Base-by-base conservation (phyloP, 2,329 filamentous ascomycete species). In the Neopestalotiopsis rosae region DNA sequence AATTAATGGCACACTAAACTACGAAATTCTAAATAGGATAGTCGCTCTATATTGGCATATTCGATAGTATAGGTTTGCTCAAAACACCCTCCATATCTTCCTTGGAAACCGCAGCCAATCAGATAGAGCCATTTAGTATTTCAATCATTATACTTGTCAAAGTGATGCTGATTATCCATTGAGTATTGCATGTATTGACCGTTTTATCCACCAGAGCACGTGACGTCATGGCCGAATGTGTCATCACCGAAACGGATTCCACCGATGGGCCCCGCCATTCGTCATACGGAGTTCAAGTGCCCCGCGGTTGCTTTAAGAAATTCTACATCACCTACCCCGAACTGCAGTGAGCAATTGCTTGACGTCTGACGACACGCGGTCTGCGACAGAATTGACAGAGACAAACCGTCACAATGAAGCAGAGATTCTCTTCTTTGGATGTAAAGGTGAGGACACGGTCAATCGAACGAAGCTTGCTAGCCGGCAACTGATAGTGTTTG, bases 371-470 rank as follows among this genome's bases (percentile, higher is more conserved):
- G 45, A 52, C 17, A 52, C 12, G 61, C 61, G 24, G 28, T 57
- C 9, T 30, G 59, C 61, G 28, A 49, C 13, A 61, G 28, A 34
- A 34, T 30, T 38, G 34, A 38, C 34, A 38, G 34, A 38, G 34
- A 38, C 34, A 10, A 20, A 49, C 34, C n/a, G n/a, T 52, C 58
- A 68, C 65, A 32, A 89, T 89, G 87, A 89, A 89, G 80, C 87
- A 88, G 75, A 83, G 87, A 74, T 88, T 87, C 75, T 89, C 87
- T 38, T 88, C 86, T 61, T 78, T 88, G 62, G 87, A 89, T 74
- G 86, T 88, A 69, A 86, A 87, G 82, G 86, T 87, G 76, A 28
- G 72, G 68, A n/a, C 2, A n/a, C 14, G 3, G 32, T 7, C 30
- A 38, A 24, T 64, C 38, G n/a, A 13, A 28, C 3, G 24, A 2